A percentile compares a stretch with the other conserved stretches of the same genome.
phyloP scores from a whole-genome alignment of 805 yeast genomes.

The Maudiozyma serrabonitensis region DNA sequence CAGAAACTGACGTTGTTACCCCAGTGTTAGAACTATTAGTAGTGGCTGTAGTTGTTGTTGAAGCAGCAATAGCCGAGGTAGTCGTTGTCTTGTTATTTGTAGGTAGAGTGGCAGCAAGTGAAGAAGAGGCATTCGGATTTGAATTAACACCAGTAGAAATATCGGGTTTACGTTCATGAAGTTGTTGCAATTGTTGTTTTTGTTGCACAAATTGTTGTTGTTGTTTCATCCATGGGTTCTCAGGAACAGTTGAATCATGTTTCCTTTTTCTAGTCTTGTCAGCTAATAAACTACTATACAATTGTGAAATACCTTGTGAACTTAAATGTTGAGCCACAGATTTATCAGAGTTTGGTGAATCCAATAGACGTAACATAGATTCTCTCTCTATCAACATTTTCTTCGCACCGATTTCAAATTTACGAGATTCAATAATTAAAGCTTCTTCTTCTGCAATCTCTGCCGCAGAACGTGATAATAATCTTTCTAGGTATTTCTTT shows the following conservation, averaged over 20 bases:
- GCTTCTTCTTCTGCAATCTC: conserved; percentile 98
- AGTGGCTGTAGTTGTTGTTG: no score
- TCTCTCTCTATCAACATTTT: conserved; percentile 78
- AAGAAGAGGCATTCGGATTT: conserved; percentile 4
- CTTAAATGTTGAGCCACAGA: conserved; percentile 67
- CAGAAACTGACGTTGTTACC: not conserved
- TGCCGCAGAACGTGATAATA: conserved; percentile 81
- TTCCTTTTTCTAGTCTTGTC: conserved; percentile 51
- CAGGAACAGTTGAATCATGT: conserved; percentile 32
- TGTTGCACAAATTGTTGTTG: conserved; percentile 34
- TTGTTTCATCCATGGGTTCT: conserved; percentile 36
- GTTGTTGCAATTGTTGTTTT: conserved; percentile 26
- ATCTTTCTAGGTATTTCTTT: conserved; percentile 66
- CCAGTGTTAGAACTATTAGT: no score
- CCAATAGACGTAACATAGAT: conserved; percentile 64
- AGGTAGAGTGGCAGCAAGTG: conserved; percentile 2
- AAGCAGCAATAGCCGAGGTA: conserved; percentile 4
- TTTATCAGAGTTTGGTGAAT: conserved; percentile 76
- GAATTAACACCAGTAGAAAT: not conserved
- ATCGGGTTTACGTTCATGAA: conserved; percentile 15
- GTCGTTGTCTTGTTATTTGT: conserved; percentile 1
- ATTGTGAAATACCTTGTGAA: conserved; percentile 81
- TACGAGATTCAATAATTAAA: conserved; percentile 80
- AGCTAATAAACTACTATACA: conserved; percentile 69
- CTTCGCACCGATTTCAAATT: conserved; percentile 86